Base-by-base conservation (phyloP, 257 asterid species). In the Jacaranda copaia region DNA sequence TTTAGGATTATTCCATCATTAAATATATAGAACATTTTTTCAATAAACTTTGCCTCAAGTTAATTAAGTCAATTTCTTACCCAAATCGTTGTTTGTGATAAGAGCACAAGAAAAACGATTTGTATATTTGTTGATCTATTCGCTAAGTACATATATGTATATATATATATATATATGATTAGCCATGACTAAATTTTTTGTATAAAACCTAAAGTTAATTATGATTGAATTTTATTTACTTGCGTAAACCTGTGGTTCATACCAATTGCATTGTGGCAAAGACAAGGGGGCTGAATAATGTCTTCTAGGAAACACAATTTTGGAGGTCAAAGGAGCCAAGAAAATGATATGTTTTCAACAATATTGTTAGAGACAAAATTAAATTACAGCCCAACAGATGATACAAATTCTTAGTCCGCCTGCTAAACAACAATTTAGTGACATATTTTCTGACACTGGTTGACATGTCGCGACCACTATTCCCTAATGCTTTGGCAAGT, bases 401-500 rank as follows among this genome's bases (percentile, higher is more conserved):
- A 45, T 79, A 72, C 72, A 73, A 79, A 32, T 25, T 45, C 10
- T 15, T 43, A 40, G 79, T 79, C 71, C 42, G 75, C 46, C 72
- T 57, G 36, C 72, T 45, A 79, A 79, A 56, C 0, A 55, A 61
- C 64, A 5, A 73, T 46, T 56, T 58, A 66, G 40, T 16, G 56
- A 18, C 62, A 53, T 6, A 15, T 14, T 2, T 35, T 13, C 18
- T 68, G 5, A 49, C 8, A 15, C 20, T 46, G 25, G 69, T 45
- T 55, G 48, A 18, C 13, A 67, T 68, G 80, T 68, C 66, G 32
- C 79, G 48, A 46, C 72, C 66, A 42, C 61, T n/a, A 58, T 79
- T 59, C 76, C 83, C 80, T 74, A 19, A 4, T 59, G 67, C 67
- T 46, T 60, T 74, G 83, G 83, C 80, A 80, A 80, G 18, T 48